These are phyloP conservation scores for Mucuna pruriens DNA, from an alignment of 306 rosid genomes.

Conservation along the genomic window DNA sequence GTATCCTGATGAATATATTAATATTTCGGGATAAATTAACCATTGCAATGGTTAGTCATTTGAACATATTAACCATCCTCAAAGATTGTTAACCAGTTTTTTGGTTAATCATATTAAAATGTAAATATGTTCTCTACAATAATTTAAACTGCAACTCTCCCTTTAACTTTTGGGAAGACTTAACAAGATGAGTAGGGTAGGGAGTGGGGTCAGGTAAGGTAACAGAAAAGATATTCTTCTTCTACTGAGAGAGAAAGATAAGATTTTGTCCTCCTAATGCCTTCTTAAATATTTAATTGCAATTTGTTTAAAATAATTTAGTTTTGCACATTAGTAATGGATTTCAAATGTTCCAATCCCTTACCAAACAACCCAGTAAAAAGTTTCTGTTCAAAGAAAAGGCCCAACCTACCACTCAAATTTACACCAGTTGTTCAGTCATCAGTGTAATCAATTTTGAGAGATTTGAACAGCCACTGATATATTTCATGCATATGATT, in stretches of 20 bases:
- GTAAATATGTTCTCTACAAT: not conserved
- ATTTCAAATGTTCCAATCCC: conserved; percentile 36
- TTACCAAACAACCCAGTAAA: conserved; percentile 29
- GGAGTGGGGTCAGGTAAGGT: not conserved
- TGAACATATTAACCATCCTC: conserved; percentile 19
- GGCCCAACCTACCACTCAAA: conserved; percentile 30
- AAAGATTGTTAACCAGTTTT: not conserved
- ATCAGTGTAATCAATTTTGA: conserved; percentile 29
- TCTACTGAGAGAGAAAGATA: not conserved
- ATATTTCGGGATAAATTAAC: conserved; percentile 20
- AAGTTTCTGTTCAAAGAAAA: conserved; percentile 29
- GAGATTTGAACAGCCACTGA: conserved; percentile 32
- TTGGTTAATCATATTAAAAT: conserved; percentile 28
- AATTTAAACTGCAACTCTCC: conserved; percentile 9
- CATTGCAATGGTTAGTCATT: not conserved
- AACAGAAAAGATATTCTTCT: conserved; percentile 5
- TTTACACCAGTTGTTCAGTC: conserved; percentile 31
- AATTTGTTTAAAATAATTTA: conserved; percentile 15
- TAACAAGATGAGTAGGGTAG: not conserved
- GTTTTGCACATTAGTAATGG: not conserved
- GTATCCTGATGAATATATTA: conserved; percentile 1
- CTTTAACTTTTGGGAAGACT: not conserved
- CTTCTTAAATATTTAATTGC: conserved; percentile 30
- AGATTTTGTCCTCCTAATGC: not conserved
- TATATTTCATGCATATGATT: conserved; percentile 35